phyloP scores from a whole-genome alignment of 345 rosid genomes.

The Triadica sebifera region DNA sequence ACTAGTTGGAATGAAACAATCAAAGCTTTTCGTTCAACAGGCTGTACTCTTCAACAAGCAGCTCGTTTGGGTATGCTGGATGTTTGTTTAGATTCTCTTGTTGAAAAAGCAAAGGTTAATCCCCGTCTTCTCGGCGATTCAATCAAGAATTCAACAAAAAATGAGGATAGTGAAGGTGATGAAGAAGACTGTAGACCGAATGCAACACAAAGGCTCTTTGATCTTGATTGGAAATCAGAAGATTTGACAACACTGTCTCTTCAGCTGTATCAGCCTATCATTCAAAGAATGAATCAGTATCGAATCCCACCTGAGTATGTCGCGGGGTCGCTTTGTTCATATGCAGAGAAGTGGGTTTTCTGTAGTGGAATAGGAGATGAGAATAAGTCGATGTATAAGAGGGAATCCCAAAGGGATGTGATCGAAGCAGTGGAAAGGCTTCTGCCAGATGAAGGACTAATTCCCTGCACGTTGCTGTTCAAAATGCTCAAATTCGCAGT shows the following conservation, averaged over 20 bases:
- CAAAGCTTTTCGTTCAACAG: conserved; percentile 46
- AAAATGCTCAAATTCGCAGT: conserved; percentile 53
- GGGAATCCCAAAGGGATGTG: conserved; percentile 41
- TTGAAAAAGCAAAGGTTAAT: conserved; percentile 49
- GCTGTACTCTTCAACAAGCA: conserved; percentile 39
- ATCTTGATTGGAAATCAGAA: conserved; percentile 51
- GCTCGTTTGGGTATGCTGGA: conserved; percentile 47
- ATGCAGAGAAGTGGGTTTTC: conserved; percentile 48
- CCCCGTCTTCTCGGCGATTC: conserved; percentile 66
- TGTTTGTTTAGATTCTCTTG: conserved; percentile 57
- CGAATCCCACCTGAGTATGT: conserved; percentile 40
- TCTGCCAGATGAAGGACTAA: conserved; percentile 51
- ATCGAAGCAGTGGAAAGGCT: conserved; percentile 67
- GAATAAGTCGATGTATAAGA: conserved; percentile 35
- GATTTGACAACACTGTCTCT: conserved; percentile 57
- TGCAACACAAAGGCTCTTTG: conserved; percentile 64
- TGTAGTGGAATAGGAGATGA: conserved; percentile 22
- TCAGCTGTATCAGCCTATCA: conserved; percentile 46
- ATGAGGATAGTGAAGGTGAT: conserved; percentile 27
- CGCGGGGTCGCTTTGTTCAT: conserved; percentile 57
- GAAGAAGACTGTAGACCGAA: conserved; percentile 47
- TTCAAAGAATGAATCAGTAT: conserved; percentile 37
- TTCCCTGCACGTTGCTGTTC: conserved; percentile 55
- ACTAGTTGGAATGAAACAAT: conserved; percentile 78
- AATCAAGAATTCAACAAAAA: conserved; percentile 18